phyloP scores from a whole-genome alignment of 2,329 filamentous ascomycete species.

The Pseudogymnoascus sp. region DNA sequence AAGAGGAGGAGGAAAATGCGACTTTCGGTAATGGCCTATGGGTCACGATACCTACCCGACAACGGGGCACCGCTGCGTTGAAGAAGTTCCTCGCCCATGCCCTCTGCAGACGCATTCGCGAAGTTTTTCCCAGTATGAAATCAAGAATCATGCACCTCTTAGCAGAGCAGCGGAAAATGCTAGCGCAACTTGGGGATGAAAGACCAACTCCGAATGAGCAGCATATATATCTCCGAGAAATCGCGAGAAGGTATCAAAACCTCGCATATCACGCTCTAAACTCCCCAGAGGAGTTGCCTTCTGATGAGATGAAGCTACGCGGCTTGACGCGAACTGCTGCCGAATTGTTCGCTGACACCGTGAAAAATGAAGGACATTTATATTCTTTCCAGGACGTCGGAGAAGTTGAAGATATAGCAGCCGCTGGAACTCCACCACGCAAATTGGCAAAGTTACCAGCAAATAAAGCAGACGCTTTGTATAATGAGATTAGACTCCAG shows the following conservation, averaged over 20 bases:
- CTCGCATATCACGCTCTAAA: conserved; percentile 7
- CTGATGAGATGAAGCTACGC: conserved; percentile 22
- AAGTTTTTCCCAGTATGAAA: no score
- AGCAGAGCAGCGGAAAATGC: no score
- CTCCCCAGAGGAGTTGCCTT: conserved; percentile 23
- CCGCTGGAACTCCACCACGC: no score
- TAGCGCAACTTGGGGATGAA: conserved; percentile 11
- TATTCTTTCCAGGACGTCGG: conserved; percentile 24
- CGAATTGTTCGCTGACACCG: conserved; percentile 23
- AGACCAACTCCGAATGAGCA: conserved; percentile 21
- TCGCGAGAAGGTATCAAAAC: conserved; percentile 23
- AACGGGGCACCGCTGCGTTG: conserved; percentile 27
- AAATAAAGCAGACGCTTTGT: conserved; percentile 7
- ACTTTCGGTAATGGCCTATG: conserved; percentile 28
- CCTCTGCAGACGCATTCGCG: conserved; percentile 22
- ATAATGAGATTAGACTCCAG: conserved; percentile 22
- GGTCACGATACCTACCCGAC: conserved; percentile 20
- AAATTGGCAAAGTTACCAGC: no score
- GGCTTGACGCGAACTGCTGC: conserved; percentile 17
- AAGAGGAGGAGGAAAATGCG: conserved; percentile 23
- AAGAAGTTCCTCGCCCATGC: conserved; percentile 27
- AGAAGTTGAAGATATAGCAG: background rate
- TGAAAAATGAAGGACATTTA: conserved; percentile 24
- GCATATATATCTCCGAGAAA: conserved; percentile 22
- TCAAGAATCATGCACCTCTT: no score